Evolutionary conservation across 2,329 filamentous ascomycete species (phyloP), one percentile per base, ranked within the genome.

Genomic region (Didymella pomorum): DNA sequence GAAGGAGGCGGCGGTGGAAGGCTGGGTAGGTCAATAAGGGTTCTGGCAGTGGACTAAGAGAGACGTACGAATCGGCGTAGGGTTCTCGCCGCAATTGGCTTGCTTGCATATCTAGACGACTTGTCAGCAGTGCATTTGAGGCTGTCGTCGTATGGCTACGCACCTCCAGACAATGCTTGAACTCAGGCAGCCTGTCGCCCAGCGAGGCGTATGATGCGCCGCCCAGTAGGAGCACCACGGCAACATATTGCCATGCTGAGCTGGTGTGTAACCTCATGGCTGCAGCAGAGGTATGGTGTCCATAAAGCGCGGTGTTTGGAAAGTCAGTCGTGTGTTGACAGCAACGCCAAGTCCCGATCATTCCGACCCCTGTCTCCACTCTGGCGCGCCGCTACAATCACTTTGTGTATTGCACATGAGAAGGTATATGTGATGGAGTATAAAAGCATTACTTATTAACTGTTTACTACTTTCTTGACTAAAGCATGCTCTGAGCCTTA

Each of bases 101-200:
- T 83, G 78, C 73, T 86, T 82, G 81, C 94, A 98, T 68, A 94
- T 83, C 92, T 97, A 59, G 25, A 44, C 4, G 18, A n/a, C 3
- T 21, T 50, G n/a, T 58, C n/a, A 50, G 51, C 14, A 43, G 18
- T 23, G 20, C 16, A 12, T 28, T 1, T 9, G 12, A 23, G 31
- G 28, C 37, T 51, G n/a, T 42, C 31, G 7, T 25, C 29, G 37
- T 37, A 14, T 18, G 18, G 29, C 25, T n/a, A 26, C 80, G 64
- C 81, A 96, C 94, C 82, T 92, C 80, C 52, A 98, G 86, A 76
- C 95, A 99, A 76, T 93, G 83, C 73, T 84, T 85, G 76, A 99
- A 99, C 71, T 96, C 93, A 18, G 92, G 92, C 59, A 97, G 82
- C 54, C 87, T 85, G 77, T 99, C 95, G 65, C 95, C 95, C 47